A percentile compares a stretch with the other conserved stretches of the same genome.
These are phyloP conservation scores for Taxillus chinensis DNA, from an alignment of 164 flowering plant genomes.

Conservation along the genomic window DNA sequence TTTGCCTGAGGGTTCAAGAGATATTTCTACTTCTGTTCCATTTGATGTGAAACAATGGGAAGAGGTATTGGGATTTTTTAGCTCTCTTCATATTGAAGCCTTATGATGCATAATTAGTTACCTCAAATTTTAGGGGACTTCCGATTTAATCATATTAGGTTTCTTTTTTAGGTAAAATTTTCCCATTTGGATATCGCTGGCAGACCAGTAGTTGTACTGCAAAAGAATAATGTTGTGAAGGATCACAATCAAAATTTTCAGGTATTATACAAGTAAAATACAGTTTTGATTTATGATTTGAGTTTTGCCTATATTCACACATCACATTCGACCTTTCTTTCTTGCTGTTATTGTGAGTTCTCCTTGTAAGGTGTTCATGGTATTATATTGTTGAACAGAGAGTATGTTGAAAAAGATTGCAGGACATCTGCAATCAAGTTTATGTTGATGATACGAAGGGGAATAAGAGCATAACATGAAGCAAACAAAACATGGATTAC, in stretches of 20 bases:
- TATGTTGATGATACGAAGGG: too few species aligned
- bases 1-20: slow-evolving; percentile 88
- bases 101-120: neutral
- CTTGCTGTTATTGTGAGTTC: too few species aligned
- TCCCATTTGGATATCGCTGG: slow-evolving; percentile 85
- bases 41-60: slow-evolving; percentile 56
- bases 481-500: too few species aligned
- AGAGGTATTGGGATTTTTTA: slow-evolving; percentile 45
- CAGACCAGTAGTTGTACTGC: slow-evolving; percentile 76
- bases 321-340: too few species aligned
- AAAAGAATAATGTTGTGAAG: slow-evolving; percentile 68
- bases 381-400: too few species aligned
- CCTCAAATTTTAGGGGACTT: neutral
- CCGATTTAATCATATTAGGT: slow-evolving; percentile 1
- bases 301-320: too few species aligned
- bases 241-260: slow-evolving; percentile 85
- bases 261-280: slow-evolving; percentile 24
- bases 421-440: too few species aligned
- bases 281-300: too few species aligned
- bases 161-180: slow-evolving; percentile 46
- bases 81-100: neutral
- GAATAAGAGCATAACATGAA: too few species aligned
- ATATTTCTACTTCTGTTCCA: slow-evolving; percentile 68
- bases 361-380: too few species aligned
- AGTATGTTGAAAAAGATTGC: too few species aligned